Evolutionary conservation across 352 stramenopile genomes (phyloP).

Genomic region (Globisporangium radiosum): DNA sequence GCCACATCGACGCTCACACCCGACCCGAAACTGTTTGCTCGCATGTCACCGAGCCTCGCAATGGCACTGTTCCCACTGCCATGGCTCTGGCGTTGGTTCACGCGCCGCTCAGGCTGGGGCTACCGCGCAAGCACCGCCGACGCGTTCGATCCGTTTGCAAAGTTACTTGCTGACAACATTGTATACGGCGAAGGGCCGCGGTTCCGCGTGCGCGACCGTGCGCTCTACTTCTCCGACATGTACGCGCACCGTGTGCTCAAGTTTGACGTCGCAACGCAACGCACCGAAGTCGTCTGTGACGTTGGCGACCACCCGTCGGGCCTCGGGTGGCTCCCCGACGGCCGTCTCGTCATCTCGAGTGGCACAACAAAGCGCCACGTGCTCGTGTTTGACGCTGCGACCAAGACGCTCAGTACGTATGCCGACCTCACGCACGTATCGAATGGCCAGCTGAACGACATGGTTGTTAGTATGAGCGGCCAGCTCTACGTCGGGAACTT

Average conservation of each 20-base stretch:
- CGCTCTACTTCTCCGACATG: constrained; percentile 71
- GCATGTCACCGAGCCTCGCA: constrained; percentile 14
- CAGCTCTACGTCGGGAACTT: constrained; percentile 60
- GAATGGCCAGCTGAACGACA: constrained; percentile 48
- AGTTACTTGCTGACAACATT: constrained; percentile 28
- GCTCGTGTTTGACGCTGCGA: constrained; percentile 29
- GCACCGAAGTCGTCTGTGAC: constrained; percentile 34
- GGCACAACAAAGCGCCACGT: constrained; percentile 40
- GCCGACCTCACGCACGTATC: constrained; percentile 46
- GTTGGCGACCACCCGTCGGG: constrained; percentile 45
- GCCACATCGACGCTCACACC: no score
- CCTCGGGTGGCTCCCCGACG: constrained; percentile 57
- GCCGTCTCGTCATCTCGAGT: constrained; percentile 46
- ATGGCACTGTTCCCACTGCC: constrained; percentile 15
- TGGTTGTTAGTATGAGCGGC: constrained; percentile 39
- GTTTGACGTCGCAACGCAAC: constrained; percentile 37
- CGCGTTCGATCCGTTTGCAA: constrained; percentile 24
- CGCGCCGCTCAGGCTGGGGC: constrained; percentile 17
- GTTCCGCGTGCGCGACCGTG: constrained; percentile 38
- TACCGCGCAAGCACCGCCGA: constrained; percentile 12
- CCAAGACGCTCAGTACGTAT: constrained; percentile 29
- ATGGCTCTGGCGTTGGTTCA: constrained; percentile 26
- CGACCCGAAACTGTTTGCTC: constrained; percentile 14
- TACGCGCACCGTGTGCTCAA: constrained; percentile 48
- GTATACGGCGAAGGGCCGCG: constrained; percentile 55